A percentile compares a stretch with the other conserved stretches of the same genome.
Conservation (phyloP, 768 basidiomycete species). For the Xanthoconium stramineum region DNA sequence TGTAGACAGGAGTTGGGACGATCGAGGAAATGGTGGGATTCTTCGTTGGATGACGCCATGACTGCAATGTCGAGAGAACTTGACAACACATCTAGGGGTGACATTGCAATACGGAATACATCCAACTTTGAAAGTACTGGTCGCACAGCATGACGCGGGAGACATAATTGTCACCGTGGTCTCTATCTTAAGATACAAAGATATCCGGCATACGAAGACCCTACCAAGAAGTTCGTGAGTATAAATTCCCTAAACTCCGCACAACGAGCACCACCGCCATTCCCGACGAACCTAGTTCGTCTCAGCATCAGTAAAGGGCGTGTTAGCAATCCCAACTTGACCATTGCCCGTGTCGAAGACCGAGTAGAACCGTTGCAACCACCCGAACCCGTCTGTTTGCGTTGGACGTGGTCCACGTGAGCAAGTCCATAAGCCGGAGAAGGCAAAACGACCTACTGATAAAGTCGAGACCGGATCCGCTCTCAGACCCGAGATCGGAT, state of each 20-base stretch:
- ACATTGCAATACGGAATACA: too few relatives aligned
- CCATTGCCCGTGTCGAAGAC: constrained; percentile 41
- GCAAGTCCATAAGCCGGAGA: not conserved
- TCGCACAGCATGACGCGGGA: too few relatives aligned
- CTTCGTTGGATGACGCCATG: not conserved
- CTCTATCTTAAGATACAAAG: too few relatives aligned
- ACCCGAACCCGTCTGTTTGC: constrained; percentile 49
- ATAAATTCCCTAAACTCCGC: too few relatives aligned
- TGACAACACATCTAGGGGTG: too few relatives aligned
- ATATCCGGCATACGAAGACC: too few relatives aligned
- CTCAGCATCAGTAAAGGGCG: constrained; percentile 43
- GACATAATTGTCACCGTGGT: too few relatives aligned
- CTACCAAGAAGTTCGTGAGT: too few relatives aligned
- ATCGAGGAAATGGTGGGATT: not conserved
- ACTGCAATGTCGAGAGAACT: too few relatives aligned
- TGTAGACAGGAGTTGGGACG: not conserved
- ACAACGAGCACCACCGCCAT: too few relatives aligned
- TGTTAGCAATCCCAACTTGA: constrained; percentile 27
- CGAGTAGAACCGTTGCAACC: constrained; percentile 61
- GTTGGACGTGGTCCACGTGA: not conserved
- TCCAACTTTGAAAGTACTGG: too few relatives aligned
- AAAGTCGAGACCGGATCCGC: constrained; percentile 62
- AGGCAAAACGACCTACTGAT: constrained; percentile 42
- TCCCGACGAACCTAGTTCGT: constrained; percentile 28
- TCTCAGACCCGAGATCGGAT: constrained; percentile 48